Evolutionary conservation across 805 yeast species (phyloP), one percentile per base, ranked within the genome.

Genomic region (Isabelozyma rhagii): DNA sequence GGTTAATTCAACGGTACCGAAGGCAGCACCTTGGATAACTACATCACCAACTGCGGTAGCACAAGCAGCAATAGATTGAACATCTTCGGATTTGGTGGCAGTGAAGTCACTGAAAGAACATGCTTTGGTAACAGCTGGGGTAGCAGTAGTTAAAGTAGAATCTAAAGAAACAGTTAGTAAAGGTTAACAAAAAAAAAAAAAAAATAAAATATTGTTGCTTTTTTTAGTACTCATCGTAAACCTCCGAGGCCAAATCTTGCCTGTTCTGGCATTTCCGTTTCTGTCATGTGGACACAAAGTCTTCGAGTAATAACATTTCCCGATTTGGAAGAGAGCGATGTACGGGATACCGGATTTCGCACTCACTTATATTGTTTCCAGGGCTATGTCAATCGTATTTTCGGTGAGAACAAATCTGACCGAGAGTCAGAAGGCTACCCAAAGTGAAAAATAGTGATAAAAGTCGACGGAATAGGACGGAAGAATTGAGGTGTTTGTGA

Each of bases 41-140:
- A 94, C 74, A 68, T 85, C 85, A 79, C 97, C 98, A 55, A 81
- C 80, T 58, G 94, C 78, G 54, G 90, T 87, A 39, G 80, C 69
- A 82, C 99, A 94, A 44, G 83, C 77, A 45, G 89, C 70, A 48
- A 87, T 80, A 27, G 68, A 63, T 61, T 90, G 96, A 65, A 93
- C 82, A 59, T 90, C 92, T 31, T 87, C 60, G 72, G 91, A 90
- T 41, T 84, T 81, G 48, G 94, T 83, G 60, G 90, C 96, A 47
- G 96, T 88, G 58, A 78, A 75, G 45, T 73, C 68, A 28, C 74
- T 61, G 75, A 85, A 82, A 39, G 87, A 77, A 80, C 96, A 88
- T 28, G 82, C 74, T 55, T 80, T 77, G 49, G 81, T 63, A 53
- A 82, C 83, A 43, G 84, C 66, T 49, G 88, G 83, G 42, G 82